These are phyloP conservation scores for Priceomyces haplophilus DNA, from an alignment of 805 yeast genomes.

Conservation along the genomic window DNA sequence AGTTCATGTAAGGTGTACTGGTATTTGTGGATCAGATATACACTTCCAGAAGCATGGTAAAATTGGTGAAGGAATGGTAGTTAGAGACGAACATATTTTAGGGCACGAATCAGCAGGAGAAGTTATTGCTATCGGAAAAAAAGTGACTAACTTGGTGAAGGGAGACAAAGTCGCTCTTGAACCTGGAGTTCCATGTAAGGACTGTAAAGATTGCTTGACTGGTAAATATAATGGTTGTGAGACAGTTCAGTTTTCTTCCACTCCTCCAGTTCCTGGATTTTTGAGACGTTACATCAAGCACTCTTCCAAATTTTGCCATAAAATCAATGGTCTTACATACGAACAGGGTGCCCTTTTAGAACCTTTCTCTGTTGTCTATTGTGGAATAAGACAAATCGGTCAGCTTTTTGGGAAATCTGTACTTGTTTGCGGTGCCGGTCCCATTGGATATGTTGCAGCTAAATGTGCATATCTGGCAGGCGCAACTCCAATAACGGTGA, in stretches of 20 bases:
- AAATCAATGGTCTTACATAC: constrained; percentile 9
- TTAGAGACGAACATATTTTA: constrained; percentile 13
- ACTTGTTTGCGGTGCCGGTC: constrained; percentile 26
- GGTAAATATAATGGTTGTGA: constrained; percentile 10
- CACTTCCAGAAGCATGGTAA: constrained; percentile 21
- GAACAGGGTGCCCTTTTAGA: constrained; percentile 27
- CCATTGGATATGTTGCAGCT: constrained; percentile 23
- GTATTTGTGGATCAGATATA: constrained; percentile 24
- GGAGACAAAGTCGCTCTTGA: constrained; percentile 51
- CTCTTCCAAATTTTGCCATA: constrained; percentile 8
- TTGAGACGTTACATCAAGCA: constrained; percentile 10
- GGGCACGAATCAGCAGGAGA: constrained; percentile 50
- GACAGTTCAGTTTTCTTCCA: constrained; percentile 4
- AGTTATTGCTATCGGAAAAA: constrained; percentile 46
- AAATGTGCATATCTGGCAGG: constrained; percentile 21
- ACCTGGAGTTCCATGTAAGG: constrained; percentile 53
- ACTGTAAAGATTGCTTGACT: constrained; percentile 12
- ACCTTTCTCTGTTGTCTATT: constrained; percentile 24
- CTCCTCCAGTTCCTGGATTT: constrained; percentile 8
- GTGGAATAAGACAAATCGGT: constrained; percentile 19
- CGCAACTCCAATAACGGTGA: constrained; percentile 18
- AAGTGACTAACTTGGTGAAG: constrained; percentile 41
- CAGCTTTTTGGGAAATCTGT: constrained; percentile 15
- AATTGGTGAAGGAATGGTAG: constrained; percentile 30
- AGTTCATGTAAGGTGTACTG: constrained; percentile 19